These are phyloP conservation scores for Trichosporon asahii DNA, from an alignment of 1,284 basidiomycete genomes.

Conservation along the genomic window DNA sequence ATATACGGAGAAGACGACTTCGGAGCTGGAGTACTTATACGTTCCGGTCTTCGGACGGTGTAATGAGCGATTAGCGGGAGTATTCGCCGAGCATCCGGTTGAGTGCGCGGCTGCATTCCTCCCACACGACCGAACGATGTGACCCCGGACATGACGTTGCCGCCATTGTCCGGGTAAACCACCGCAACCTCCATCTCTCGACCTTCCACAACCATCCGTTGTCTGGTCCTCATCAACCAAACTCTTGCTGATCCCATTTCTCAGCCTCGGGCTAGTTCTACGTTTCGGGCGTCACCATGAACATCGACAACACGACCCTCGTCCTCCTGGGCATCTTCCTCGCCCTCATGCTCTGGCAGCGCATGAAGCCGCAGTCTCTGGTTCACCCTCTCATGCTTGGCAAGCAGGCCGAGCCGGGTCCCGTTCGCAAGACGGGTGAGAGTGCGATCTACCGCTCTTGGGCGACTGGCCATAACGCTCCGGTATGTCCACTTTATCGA, in stretches of 20 bases:
- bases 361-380: constrained; percentile 41
- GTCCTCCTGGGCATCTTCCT: constrained; percentile 38
- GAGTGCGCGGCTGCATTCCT: background rate
- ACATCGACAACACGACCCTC: constrained; percentile 47
- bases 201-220: background rate
- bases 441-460: constrained; percentile 48
- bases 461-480: constrained; percentile 50
- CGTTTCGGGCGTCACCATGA: constrained; percentile 9
- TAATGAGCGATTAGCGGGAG: background rate
- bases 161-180: constrained; percentile 1
- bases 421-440: constrained; percentile 43
- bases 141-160: constrained; percentile 7
- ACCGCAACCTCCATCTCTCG: background rate
- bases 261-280: background rate
- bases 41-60: background rate
- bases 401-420: constrained; percentile 45
- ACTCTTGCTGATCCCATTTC: background rate
- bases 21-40: background rate
- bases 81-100: background rate
- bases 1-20: background rate
- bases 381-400: constrained; percentile 52
- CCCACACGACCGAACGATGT: background rate
- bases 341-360: constrained; percentile 38
- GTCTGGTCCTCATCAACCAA: background rate
- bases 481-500: constrained; percentile 33